Base-by-base conservation (phyloP, 768 basidiomycete genomes). In the Nidularia sp. region DNA sequence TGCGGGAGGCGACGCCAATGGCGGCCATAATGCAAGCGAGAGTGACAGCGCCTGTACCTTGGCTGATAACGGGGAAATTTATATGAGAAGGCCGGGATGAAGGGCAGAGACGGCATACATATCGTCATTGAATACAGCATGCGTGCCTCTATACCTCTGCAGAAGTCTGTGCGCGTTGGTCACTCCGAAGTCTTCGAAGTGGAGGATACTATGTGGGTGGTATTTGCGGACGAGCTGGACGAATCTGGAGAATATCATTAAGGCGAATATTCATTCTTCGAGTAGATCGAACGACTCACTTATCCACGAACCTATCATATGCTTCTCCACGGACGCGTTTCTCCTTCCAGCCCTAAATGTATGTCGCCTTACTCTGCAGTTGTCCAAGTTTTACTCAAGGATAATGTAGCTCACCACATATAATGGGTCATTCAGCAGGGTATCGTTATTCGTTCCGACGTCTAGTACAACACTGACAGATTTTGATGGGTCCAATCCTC, bases 181-280 rank as follows among this genome's bases (percentile, higher is more conserved):
- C 2, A 88, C 83, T 3, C 90, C 90, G 55, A 92, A 92, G 60
- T 93, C 90, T 62, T 94, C 91, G 51, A 93, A 92, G 62, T 95
- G 91, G 3, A 90, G 69, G 3, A 93, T 73, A 61, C 77, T 72
- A 25, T 76, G 70, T 0, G 87, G 86, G 55, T 80, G 77, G 62
- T 91, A 66, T 62, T 90, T 91, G 45, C 84, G 77, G 5, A 92
- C 83, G 8, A 92, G 74, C 56, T 86, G 84, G 2, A 92, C 82
- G 59, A 93, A 90, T 58, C 86, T 87, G 55, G 13, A 33, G 25
- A n/a, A 25, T 35, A 15, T 44, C 25, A 25, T 25, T 25, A 25
- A 25, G 25, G 25, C 3, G 25, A 25, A 25, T 25, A 25, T 25
- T 25, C 25, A 25, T 25, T 25, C 3, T 25, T 25, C 25, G 3